Conservation (phyloP, 1,284 basidiomycete genomes). For the Puccinia hordei region DNA sequence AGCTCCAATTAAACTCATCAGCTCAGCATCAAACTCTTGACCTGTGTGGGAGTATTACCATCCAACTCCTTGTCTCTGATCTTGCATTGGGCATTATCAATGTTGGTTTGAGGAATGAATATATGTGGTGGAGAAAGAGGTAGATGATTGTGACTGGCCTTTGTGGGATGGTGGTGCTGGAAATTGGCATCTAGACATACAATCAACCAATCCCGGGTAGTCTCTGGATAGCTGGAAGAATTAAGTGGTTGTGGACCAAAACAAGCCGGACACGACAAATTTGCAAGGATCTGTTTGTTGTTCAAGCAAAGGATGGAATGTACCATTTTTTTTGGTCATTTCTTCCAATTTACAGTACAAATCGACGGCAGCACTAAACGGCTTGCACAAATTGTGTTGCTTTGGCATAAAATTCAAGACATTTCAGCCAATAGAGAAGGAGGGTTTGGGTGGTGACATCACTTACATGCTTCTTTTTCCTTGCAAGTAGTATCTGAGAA, state of each 20-base stretch:
- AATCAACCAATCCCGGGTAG: slow-evolving; percentile 3
- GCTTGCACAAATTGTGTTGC: neutral
- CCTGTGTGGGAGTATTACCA: neutral
- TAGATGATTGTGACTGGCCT: slow-evolving; percentile 13
- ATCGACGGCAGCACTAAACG: neutral
- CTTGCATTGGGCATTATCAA: neutral
- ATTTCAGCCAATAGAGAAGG: too few species aligned
- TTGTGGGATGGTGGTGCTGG: slow-evolving; percentile 29
- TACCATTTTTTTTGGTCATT: neutral
- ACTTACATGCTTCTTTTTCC: neutral
- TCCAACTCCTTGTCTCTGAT: neutral
- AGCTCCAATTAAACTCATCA: too few species aligned
- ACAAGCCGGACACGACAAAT: neutral
- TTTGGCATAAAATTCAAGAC: neutral
- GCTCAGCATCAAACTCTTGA: neutral
- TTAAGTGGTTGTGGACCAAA: neutral
- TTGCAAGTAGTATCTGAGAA: neutral
- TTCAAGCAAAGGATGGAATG: neutral
- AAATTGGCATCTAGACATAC: slow-evolving; percentile 6
- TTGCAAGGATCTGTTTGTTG: neutral
- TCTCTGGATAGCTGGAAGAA: neutral
- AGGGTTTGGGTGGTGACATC: too few species aligned
- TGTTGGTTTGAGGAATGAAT: neutral
- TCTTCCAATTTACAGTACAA: neutral
- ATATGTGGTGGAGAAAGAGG: neutral